A percentile compares a stretch with the other conserved stretches of the same genome.
phyloP scores from a whole-genome alignment of 2,329 filamentous ascomycete species.

The Colletotrichum kahawae region DNA sequence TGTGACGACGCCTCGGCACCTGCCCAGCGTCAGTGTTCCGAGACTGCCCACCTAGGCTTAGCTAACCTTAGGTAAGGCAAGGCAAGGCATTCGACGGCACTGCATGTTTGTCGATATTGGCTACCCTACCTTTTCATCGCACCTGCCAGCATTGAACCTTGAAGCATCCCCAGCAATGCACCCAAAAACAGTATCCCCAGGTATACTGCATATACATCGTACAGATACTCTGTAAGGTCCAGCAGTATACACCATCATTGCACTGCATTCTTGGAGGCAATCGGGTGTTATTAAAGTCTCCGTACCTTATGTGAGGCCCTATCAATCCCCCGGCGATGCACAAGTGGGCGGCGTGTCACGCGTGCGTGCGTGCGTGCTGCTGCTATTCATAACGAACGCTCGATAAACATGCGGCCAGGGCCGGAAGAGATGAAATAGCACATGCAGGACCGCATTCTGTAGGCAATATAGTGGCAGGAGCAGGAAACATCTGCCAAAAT shows the following conservation, averaged over 20 bases:
- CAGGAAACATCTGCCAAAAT: neutral
- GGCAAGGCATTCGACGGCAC: neutral
- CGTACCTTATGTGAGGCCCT: constrained; percentile 7
- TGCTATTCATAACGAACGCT: constrained; percentile 4
- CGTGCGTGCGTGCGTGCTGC: neutral
- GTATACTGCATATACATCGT: neutral
- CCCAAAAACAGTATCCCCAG: neutral
- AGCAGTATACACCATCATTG: neutral
- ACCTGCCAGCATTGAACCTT: neutral
- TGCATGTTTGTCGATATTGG: constrained; percentile 18
- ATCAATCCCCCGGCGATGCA: neutral
- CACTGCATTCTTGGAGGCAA: neutral
- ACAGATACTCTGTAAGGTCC: too few species aligned
- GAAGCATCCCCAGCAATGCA: neutral
- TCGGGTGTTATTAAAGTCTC: neutral
- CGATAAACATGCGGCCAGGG: neutral
- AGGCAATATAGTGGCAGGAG: neutral
- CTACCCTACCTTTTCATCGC: constrained; percentile 9
- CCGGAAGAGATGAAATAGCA: neutral
- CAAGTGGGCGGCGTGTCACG: neutral
- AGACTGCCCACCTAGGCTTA: neutral
- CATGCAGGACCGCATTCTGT: neutral
- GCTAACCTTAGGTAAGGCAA: neutral
- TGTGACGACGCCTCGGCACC: constrained; percentile 13
- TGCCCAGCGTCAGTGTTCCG: neutral